Evolutionary conservation across 1,284 basidiomycete species (phyloP), one percentile per base, ranked within the genome.

Genomic region (Cystobasidiaceae sp.): DNA sequence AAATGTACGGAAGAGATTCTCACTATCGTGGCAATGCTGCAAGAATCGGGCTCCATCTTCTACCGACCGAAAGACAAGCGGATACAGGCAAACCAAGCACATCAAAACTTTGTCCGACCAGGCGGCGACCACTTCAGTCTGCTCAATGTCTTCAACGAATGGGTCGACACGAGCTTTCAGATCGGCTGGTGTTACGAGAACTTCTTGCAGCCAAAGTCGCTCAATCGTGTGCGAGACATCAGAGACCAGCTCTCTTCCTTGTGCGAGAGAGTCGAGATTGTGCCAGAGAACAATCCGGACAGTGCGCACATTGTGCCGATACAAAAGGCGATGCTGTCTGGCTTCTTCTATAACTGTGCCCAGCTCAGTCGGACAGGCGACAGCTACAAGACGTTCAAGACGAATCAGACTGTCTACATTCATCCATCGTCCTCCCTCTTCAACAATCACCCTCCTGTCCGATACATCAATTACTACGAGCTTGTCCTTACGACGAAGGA

Each of bases 121-220:
- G 96, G 93, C n/a, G 94, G 96, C 17, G 96, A 99, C 74, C 94
- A 97, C 78, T 97, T 98, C 75, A 97, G 93, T 2, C 79, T 97
- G 59, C 82, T 97, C 44, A 97, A 97, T 75, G 90, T 97, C 11
- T 68, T 66, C 52, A 66, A 66, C 75, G 93, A 97, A 75, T 99
- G 94, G 93, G 90, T 90, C 27, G 93, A 98, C 73, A 90, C 90
- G 39, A 91, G 90, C 74, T 98, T 93, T 77, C 92, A 89, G 15
- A 68, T 73, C 41, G 79, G 90, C 77, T 93, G 90, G 72, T 71
- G 72, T 74, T 92, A 93, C 75, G 93, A 77, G 69, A 93, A 98
- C 74, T 99, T 94, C 78, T 79, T 99, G 57, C 96, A 98, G 78
- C 93, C 90, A 82, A 98, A 98, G 82, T 92, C 89, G 69, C 79